Conservation (phyloP, 768 basidiomycete species). For the Mycena olivaceomarginata region DNA sequence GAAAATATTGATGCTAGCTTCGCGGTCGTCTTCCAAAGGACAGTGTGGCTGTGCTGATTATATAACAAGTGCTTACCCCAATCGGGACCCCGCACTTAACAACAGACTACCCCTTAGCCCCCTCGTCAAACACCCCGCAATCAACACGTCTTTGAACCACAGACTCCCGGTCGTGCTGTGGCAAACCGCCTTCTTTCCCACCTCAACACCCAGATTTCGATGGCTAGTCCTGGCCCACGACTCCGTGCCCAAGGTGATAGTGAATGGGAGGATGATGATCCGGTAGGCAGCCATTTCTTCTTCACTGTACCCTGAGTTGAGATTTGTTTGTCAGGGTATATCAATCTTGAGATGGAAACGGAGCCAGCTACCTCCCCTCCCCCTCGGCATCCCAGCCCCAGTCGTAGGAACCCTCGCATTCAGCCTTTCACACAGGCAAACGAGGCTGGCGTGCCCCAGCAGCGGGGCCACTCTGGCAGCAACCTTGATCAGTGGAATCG, state of each 20-base stretch:
- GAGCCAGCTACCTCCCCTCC: background rate
- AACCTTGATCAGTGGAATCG: constrained; percentile 8
- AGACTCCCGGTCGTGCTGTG: constrained; percentile 3
- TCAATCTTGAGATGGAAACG: constrained; percentile 5
- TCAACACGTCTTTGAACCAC: background rate
- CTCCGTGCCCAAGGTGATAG: constrained; percentile 2
- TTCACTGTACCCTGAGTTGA: constrained; percentile 1
- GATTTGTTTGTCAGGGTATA: constrained; percentile 1
- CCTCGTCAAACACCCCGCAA: background rate
- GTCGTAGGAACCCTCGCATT: constrained; percentile 4
- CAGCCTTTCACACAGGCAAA: background rate
- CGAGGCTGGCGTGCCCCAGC: constrained; percentile 5
- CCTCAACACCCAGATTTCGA: constrained; percentile 17
- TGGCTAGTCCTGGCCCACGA: constrained; percentile 15
- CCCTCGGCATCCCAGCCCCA: background rate
- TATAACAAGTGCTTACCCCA: no score
- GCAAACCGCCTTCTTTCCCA: constrained; percentile 21
- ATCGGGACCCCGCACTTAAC: no score
- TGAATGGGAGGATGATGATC: constrained; percentile 9
- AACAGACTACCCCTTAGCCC: background rate
- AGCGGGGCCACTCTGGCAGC: background rate
- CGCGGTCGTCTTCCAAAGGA: no score
- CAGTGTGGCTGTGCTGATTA: no score
- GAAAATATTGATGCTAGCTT: no score
- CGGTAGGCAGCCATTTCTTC: constrained; percentile 6